Evolutionary conservation across 129 eudicot species (phyloP).

Genomic region (Lonicera japonica): DNA sequence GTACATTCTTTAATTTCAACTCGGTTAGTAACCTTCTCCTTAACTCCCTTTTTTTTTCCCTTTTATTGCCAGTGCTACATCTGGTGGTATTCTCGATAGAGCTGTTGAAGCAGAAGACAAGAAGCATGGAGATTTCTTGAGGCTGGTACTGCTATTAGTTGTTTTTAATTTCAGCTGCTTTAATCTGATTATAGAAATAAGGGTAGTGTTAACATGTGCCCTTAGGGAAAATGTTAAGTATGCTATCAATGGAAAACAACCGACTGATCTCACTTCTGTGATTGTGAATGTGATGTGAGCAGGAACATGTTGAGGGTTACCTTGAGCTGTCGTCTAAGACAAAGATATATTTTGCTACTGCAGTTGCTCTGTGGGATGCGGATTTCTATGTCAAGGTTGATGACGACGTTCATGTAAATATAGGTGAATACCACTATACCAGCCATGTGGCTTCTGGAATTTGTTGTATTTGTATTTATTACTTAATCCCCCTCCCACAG

Average conservation of each 20-base stretch:
- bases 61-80: slow-evolving; percentile 52
- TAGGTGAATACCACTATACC: slow-evolving; percentile 32
- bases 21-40: not conserved
- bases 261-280: not conserved
- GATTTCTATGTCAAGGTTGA: slow-evolving; percentile 91
- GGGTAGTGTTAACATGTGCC: no score
- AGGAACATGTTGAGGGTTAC: slow-evolving; percentile 92
- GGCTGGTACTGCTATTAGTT: slow-evolving; percentile 32
- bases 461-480: not conserved
- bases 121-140: slow-evolving; percentile 78
- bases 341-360: slow-evolving; percentile 66
- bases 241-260: no score
- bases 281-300: slow-evolving; percentile 11
- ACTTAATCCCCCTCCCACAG: no score
- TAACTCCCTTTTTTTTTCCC: no score
- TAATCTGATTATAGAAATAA: not conserved
- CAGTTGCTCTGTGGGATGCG: slow-evolving; percentile 84
- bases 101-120: slow-evolving; percentile 84
- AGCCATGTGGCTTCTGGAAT: not conserved
- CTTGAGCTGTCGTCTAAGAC: slow-evolving; percentile 90
- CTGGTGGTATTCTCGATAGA: slow-evolving; percentile 84
- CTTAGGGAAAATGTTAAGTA: no score
- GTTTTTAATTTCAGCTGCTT: not conserved
- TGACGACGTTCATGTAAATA: slow-evolving; percentile 85
- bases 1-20: not conserved